Conservation (phyloP, 2,329 filamentous ascomycete genomes). For the Epichloe scottii region DNA sequence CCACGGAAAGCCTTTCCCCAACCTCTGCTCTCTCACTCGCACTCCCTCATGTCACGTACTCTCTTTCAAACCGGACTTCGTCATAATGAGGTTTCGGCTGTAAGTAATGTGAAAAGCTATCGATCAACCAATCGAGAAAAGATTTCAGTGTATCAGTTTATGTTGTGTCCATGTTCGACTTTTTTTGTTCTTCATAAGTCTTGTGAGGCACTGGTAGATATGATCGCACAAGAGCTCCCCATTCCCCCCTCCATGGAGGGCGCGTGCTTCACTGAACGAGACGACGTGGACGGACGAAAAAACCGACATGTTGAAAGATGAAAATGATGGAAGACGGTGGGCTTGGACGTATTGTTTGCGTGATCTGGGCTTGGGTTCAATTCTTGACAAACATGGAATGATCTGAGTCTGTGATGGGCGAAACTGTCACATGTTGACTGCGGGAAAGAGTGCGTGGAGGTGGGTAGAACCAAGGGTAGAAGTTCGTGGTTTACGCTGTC, state of each 20-base stretch:
- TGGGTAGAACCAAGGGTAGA: neutral
- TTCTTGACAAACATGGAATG: neutral
- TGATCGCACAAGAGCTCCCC: neutral
- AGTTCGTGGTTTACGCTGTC: constrained; percentile 6
- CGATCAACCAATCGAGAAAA: constrained; percentile 37
- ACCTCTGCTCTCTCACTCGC: constrained; percentile 21
- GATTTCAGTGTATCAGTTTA: constrained; percentile 33
- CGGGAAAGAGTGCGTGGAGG: neutral
- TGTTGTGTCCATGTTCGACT: constrained; percentile 18
- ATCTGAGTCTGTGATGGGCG: neutral
- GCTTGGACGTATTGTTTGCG: neutral
- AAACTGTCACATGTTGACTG: neutral
- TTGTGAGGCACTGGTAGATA: constrained; percentile 15
- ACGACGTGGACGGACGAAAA: neutral
- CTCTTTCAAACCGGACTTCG: constrained; percentile 25
- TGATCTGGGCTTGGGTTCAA: neutral
- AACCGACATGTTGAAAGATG: neutral
- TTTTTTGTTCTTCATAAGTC: constrained; percentile 9
- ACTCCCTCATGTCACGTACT: constrained; percentile 28
- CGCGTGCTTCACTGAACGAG: neutral
- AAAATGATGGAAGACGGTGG: neutral
- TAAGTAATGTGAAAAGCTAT: constrained; percentile 47
- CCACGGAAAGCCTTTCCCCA: constrained; percentile 21
- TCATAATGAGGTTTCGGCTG: constrained; percentile 40
- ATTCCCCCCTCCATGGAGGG: neutral